These are phyloP conservation scores for Hamigera avellanea DNA, from an alignment of 495 filamentous ascomycete genomes.

Conservation along the genomic window DNA sequence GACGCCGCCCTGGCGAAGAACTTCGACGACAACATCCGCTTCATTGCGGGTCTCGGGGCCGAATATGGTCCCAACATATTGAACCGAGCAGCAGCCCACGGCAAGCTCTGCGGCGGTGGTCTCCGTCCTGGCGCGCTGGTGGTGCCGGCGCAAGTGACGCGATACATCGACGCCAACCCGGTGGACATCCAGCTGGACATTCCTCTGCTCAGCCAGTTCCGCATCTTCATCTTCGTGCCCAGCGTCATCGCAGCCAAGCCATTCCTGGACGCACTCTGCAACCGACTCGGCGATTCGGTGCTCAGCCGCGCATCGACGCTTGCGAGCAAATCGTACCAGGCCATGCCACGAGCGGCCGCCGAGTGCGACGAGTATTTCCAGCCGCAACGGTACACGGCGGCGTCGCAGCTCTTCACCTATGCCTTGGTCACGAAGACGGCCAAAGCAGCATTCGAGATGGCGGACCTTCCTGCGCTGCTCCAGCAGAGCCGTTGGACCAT, in stretches of 20 bases:
- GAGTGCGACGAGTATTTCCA: slow-evolving; percentile 45
- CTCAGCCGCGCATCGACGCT: slow-evolving; percentile 35
- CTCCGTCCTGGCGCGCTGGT: slow-evolving; percentile 47
- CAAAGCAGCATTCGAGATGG: slow-evolving; percentile 45
- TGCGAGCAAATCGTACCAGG: slow-evolving; percentile 40
- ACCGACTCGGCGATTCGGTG: slow-evolving; percentile 28
- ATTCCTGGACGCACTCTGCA: slow-evolving; percentile 44
- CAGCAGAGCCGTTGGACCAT: slow-evolving; percentile 55
- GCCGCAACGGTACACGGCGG: slow-evolving; percentile 47
- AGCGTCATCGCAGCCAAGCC: slow-evolving; percentile 36
- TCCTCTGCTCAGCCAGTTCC: slow-evolving; percentile 58
- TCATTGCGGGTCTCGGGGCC: slow-evolving; percentile 56
- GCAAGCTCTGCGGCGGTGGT: no score
- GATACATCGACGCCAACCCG: slow-evolving; percentile 59
- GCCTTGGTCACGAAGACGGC: slow-evolving; percentile 44
- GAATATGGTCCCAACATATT: slow-evolving; percentile 49
- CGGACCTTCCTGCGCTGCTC: slow-evolving; percentile 44
- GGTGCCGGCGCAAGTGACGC: slow-evolving; percentile 49
- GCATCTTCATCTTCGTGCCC: slow-evolving; percentile 51
- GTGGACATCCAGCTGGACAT: slow-evolving; percentile 63
- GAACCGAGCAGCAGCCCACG: slow-evolving; percentile 30
- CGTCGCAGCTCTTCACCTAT: slow-evolving; percentile 49
- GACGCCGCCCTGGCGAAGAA: slow-evolving; percentile 49
- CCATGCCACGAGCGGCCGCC: slow-evolving; percentile 35
- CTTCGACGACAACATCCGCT: slow-evolving; percentile 53